Evolutionary conservation across 2,329 filamentous ascomycete genomes (phyloP).

Genomic region (Fusarium guadeloupense): DNA sequence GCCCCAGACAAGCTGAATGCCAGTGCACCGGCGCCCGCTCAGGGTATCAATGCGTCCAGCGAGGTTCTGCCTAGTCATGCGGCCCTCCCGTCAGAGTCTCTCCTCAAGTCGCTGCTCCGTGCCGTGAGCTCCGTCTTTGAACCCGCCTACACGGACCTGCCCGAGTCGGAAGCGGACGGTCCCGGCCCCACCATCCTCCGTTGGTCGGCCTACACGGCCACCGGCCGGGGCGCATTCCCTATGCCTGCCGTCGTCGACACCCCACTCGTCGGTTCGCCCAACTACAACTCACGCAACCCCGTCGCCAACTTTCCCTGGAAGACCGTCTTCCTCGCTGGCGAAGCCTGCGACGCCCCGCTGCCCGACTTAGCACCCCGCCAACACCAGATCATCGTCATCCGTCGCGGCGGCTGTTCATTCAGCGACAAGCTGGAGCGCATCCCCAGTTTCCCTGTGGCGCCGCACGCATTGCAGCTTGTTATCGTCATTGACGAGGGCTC

Average conservation of each 20-base stretch:
- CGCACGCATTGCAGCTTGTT: slow-evolving; percentile 77
- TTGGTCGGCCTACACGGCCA: slow-evolving; percentile 63
- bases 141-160: slow-evolving; percentile 44
- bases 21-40: slow-evolving; percentile 31
- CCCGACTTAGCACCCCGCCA: slow-evolving; percentile 60
- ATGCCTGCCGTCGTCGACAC: slow-evolving; percentile 72
- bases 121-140: slow-evolving; percentile 58
- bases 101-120: slow-evolving; percentile 58
- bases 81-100: slow-evolving; percentile 48
- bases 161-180: slow-evolving; percentile 43
- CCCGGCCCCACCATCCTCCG: slow-evolving; percentile 57
- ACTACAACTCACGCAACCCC: slow-evolving; percentile 51
- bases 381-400: slow-evolving; percentile 83
- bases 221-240: slow-evolving; percentile 70
- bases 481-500: slow-evolving; percentile 72
- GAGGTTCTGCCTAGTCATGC: slow-evolving; percentile 13
- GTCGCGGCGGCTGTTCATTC: slow-evolving; percentile 86
- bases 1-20: slow-evolving; percentile 39
- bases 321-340: slow-evolving; percentile 74
- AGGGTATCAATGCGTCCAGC: slow-evolving; percentile 28
- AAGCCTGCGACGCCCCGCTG: slow-evolving; percentile 70
- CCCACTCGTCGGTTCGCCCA: slow-evolving; percentile 53
- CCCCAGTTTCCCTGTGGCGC: slow-evolving; percentile 74
- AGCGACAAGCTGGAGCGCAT: slow-evolving; percentile 84
- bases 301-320: slow-evolving; percentile 69